These are phyloP conservation scores for Solanum hybrid DNA, from an alignment of 305 asterid genomes.

Conservation along the genomic window DNA sequence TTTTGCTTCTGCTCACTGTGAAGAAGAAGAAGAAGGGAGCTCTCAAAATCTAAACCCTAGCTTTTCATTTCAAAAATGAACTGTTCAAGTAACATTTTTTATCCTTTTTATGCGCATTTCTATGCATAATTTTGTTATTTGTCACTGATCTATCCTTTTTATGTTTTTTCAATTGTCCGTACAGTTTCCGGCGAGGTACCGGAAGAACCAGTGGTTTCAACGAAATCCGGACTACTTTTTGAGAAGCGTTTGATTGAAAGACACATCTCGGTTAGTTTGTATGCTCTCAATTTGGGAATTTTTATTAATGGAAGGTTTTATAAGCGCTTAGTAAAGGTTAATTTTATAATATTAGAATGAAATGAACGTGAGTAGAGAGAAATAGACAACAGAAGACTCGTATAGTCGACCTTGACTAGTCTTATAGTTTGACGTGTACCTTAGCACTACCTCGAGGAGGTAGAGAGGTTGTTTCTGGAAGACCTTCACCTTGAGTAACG, in stretches of 20 bases:
- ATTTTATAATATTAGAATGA: background rate
- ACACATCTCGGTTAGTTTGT: constrained; percentile 58
- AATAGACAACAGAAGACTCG: background rate
- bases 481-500: background rate
- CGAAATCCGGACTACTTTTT: constrained; percentile 61
- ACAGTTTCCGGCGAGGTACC: constrained; percentile 99
- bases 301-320: background rate
- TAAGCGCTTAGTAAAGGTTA: background rate
- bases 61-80: constrained; percentile 20
- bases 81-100: constrained; percentile 52
- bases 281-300: background rate
- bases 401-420: background rate
- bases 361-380: background rate
- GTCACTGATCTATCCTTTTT: constrained; percentile 12
- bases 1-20: background rate
- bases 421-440: background rate
- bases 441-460: background rate
- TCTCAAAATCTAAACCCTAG: background rate
- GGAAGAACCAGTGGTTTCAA: constrained; percentile 84
- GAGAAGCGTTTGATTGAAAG: constrained; percentile 90
- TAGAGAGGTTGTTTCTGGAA: background rate
- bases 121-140: background rate
- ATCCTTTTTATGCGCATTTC: background rate
- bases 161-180: constrained; percentile 7
- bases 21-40: background rate